Percentiles rank a stretch among this genome's conserved stretches.
These are phyloP conservation scores for Ormosia emarginata DNA, from an alignment of 306 rosid genomes.

Conservation along the genomic window DNA sequence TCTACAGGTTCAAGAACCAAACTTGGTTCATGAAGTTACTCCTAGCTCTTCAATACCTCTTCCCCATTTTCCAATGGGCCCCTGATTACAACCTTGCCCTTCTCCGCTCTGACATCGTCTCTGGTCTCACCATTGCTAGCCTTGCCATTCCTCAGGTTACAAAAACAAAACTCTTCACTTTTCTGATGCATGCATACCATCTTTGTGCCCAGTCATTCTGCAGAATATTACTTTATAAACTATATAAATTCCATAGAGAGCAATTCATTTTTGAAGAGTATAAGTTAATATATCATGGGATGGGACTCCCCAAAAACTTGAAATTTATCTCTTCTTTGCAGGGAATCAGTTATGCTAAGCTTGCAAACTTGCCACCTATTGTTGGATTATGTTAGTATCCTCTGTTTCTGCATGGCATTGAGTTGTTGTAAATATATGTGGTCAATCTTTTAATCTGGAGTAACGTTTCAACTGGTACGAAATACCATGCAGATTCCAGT, in stretches of 20 bases:
- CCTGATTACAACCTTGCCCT: constrained; percentile 52
- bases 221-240: not conserved
- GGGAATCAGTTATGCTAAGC: constrained; percentile 99
- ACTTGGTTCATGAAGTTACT: constrained; percentile 42
- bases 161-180: not conserved
- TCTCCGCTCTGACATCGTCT: constrained; percentile 65
- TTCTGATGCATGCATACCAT: not conserved
- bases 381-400: constrained; percentile 78
- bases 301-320: not conserved
- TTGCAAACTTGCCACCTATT: constrained; percentile 95
- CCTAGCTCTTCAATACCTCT: constrained; percentile 64
- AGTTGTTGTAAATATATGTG: not conserved
- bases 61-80: constrained; percentile 90
- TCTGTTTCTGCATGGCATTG: not conserved
- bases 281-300: not conserved
- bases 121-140: constrained; percentile 98
- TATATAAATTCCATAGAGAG: not conserved
- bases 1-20: constrained; percentile 67
- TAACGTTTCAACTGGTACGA: not conserved
- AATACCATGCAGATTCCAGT: constrained; percentile 80
- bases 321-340: constrained; percentile 24
- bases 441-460: not conserved
- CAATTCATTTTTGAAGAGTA: not conserved
- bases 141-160: constrained; percentile 94
- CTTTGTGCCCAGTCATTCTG: not conserved